Evolutionary conservation across 768 basidiomycete species (phyloP).

Genomic region (Hortiboletus campestris): DNA sequence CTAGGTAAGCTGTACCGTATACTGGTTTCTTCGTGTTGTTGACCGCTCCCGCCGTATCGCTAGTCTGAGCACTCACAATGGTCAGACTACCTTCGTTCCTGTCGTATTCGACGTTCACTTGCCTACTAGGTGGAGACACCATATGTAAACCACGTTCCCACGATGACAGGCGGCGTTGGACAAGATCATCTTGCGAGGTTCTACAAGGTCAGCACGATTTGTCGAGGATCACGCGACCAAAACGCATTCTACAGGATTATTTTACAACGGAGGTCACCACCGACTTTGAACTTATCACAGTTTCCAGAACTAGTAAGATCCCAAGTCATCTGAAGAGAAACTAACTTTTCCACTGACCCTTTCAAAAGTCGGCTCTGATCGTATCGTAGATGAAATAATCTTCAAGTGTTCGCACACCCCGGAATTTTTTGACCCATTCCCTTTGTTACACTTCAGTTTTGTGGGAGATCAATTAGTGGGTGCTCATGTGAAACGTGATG

Average conservation of each 20-base stretch:
- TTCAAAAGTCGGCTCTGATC: slow-evolving; percentile 38
- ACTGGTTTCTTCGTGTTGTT: too few species aligned
- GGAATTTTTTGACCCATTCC: slow-evolving; percentile 1
- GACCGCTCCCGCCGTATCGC: too few species aligned
- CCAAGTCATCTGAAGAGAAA: background rate
- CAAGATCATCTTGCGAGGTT: slow-evolving; percentile 42
- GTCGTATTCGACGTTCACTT: background rate
- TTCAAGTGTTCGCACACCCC: slow-evolving; percentile 42
- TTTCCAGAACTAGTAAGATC: slow-evolving; percentile 40
- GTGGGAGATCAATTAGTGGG: slow-evolving; percentile 43
- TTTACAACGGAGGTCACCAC: slow-evolving; percentile 41
- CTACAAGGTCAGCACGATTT: slow-evolving; percentile 36
- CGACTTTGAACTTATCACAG: slow-evolving; percentile 39
- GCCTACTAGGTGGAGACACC: slow-evolving; percentile 37
- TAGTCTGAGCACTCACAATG: slow-evolving; percentile 31
- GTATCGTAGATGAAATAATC: slow-evolving; percentile 49
- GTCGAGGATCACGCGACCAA: background rate
- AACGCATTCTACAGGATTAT: slow-evolving; percentile 33
- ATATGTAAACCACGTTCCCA: slow-evolving; percentile 43
- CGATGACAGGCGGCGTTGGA: slow-evolving; percentile 48
- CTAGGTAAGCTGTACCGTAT: too few species aligned
- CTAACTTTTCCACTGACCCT: background rate
- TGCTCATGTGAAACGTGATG: background rate
- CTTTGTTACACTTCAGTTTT: background rate
- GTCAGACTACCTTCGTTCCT: slow-evolving; percentile 14